Base-by-base conservation (phyloP, 1,284 basidiomycete genomes). In the Neolentinus lepideus region DNA sequence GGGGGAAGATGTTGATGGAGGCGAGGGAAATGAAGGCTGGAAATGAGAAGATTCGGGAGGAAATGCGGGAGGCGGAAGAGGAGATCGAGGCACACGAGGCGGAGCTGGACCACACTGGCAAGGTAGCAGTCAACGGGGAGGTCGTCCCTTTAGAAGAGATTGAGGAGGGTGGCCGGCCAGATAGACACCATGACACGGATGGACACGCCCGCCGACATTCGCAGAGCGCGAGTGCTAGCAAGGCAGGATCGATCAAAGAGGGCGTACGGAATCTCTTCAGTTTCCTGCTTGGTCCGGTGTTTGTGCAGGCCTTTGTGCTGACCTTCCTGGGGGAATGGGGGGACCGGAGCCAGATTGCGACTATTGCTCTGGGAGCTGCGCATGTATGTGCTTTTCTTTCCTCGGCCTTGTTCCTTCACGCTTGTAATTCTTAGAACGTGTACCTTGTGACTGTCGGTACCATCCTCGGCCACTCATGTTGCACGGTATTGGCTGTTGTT, bases 251-350 rank as follows among this genome's bases (percentile, higher is more conserved):
- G 53, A 56, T 71, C n/a, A 56, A 63, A n/a, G 90, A 95, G 36
- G 88, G 92, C 3, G 75, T 84, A 2, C 79, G 92, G 61, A 95
- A 94, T 66, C 85, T 94, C 61, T 87, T 84, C 68, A 87, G 86
- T 62, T 74, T 97, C 25, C 74, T 95, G 61, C 77, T 98, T 19
- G 92, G 89, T 0, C 97, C 96, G 0, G 91, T 97, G 1, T 98
- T 98, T 64, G 94, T 96, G 1, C 95, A 99, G 71, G 86, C 94
- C 0, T 99, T 99, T 63, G 75, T 96, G 36, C 77, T 99, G 56
- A 98, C 96, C 0, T 99, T 99, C 71, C 77, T 99, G 11, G 97
- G 95, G 22, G 96, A 99, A 71, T 99, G 96, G 96, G 97, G 96
- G 1, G 97, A 99, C 72, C 76, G 96, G 47, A 94, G 91, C 66